These are phyloP conservation scores for Pyrenophora graminea DNA, from an alignment of 2,329 filamentous ascomycete genomes.

Conservation along the genomic window DNA sequence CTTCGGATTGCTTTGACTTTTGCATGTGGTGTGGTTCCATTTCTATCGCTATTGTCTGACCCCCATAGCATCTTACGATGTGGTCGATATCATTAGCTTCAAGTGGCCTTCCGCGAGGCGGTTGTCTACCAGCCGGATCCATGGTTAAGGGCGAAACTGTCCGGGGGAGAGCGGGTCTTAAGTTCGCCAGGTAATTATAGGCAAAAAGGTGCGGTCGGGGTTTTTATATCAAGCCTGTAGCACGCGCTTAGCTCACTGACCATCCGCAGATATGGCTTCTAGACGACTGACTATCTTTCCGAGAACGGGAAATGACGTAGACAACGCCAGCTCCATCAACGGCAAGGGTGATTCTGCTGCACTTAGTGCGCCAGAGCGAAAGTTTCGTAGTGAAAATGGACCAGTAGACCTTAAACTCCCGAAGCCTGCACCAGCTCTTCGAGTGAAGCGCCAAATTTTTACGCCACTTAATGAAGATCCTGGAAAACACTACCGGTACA, in stretches of 20 bases:
- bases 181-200: neutral
- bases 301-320: constrained; percentile 2
- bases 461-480: constrained; percentile 8
- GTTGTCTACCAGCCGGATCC: neutral
- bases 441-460: constrained; percentile 4
- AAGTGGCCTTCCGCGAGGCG: constrained; percentile 4
- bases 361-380: constrained; percentile 1
- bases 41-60: constrained; percentile 11
- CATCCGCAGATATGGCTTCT: constrained; percentile 8
- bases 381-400: neutral
- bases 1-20: constrained; percentile 12
- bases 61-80: constrained; percentile 17
- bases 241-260: neutral
- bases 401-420: constrained; percentile 1
- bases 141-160: no score
- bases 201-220: constrained; percentile 1
- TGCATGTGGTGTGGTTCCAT: constrained; percentile 17
- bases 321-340: neutral
- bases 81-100: constrained; percentile 17
- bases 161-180: no score
- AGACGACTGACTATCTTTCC: constrained; percentile 15
- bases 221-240: constrained; percentile 3
- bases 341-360: neutral
- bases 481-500: constrained; percentile 6
- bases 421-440: neutral